Evolutionary conservation across 192 early-diverging fungal species (phyloP).

Genomic region (Coemansia sp.): DNA sequence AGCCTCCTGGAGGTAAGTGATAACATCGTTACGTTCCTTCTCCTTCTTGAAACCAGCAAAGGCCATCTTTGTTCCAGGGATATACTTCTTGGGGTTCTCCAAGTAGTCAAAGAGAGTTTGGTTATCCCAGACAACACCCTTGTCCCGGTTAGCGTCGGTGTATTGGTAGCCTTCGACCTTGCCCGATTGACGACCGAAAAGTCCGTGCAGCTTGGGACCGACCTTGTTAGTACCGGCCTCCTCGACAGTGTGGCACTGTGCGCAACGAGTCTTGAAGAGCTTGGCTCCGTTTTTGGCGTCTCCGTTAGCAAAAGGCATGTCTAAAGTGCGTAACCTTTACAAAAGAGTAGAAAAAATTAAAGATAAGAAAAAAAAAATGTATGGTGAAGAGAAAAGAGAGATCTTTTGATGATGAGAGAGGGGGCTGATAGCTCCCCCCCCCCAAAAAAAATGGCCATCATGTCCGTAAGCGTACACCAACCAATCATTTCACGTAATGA

Average conservation of each 20-base stretch:
- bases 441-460: background rate
- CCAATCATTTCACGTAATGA: background rate
- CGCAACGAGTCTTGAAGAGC: slow-evolving; percentile 98
- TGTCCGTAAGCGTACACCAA: background rate
- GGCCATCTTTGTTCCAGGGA: slow-evolving; percentile 97
- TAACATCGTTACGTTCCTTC: slow-evolving; percentile 84
- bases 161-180: slow-evolving; percentile 85
- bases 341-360: slow-evolving; percentile 4
- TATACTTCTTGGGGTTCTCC: slow-evolving; percentile 99
- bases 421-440: background rate
- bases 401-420: no score
- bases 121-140: slow-evolving; percentile 84
- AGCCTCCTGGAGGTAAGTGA: slow-evolving; percentile 88
- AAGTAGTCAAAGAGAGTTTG: slow-evolving; percentile 94
- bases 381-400: background rate
- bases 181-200: slow-evolving; percentile 91
- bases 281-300: slow-evolving; percentile 59
- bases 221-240: slow-evolving; percentile 80
- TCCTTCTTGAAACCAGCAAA: slow-evolving; percentile 77
- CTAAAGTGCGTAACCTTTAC: background rate
- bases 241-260: slow-evolving; percentile 97
- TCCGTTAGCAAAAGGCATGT: slow-evolving; percentile 22
- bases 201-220: slow-evolving; percentile 93
- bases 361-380: background rate
- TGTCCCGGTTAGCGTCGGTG: slow-evolving; percentile 90